Evolutionary conservation across 1,284 basidiomycete species (phyloP).

Genomic region (Fomitiporia mediterranea): DNA sequence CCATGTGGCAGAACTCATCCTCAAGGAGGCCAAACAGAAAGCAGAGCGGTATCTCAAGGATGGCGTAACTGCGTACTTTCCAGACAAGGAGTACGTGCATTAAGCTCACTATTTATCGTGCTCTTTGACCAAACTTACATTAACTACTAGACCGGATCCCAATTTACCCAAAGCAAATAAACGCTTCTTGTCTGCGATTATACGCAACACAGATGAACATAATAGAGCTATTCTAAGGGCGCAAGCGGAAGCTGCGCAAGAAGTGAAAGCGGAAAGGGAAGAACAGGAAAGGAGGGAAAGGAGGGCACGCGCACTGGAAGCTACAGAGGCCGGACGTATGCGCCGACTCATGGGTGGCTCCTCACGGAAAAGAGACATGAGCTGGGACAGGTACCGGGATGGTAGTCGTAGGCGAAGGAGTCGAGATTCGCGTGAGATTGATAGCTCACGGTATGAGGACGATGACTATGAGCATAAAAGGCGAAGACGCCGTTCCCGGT

Average conservation of each 20-base stretch:
- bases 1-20: conserved; percentile 83
- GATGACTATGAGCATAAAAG: conserved; percentile 27
- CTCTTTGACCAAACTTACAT: background rate
- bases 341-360: conserved; percentile 38
- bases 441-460: conserved; percentile 40
- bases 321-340: conserved; percentile 55
- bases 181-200: conserved; percentile 83
- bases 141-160: conserved; percentile 37
- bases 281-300: conserved; percentile 60
- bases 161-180: conserved; percentile 85
- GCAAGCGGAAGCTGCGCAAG: conserved; percentile 72
- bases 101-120: background rate
- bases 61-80: conserved; percentile 66
- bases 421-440: conserved; percentile 28
- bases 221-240: conserved; percentile 77
- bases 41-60: conserved; percentile 66
- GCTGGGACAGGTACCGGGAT: conserved; percentile 29
- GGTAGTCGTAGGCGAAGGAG: conserved; percentile 35
- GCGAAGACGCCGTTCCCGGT: conserved; percentile 27
- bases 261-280: conserved; percentile 59
- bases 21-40: conserved; percentile 87
- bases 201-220: conserved; percentile 88
- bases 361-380: conserved; percentile 28
- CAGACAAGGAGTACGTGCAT: conserved; percentile 28
- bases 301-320: conserved; percentile 62